These are phyloP conservation scores for Albugo candida DNA, from an alignment of 352 stramenopile genomes.

Conservation along the genomic window DNA sequence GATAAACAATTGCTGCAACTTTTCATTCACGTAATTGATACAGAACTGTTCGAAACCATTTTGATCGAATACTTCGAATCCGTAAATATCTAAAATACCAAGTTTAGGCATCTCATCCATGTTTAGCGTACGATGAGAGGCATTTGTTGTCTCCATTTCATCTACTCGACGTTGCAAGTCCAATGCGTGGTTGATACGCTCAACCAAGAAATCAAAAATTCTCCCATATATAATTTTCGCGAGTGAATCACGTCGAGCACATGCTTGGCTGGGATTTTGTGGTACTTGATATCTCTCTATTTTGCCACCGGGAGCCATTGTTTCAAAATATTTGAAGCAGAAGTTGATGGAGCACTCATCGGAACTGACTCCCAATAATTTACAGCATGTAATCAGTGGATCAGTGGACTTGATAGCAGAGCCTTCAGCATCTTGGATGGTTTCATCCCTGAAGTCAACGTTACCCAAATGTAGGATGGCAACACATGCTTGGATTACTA, in stretches of 20 bases:
- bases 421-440: slow-evolving; percentile 53
- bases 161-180: slow-evolving; percentile 71
- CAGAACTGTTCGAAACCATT: slow-evolving; percentile 92
- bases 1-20: slow-evolving; percentile 86
- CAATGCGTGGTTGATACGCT: slow-evolving; percentile 71
- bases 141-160: slow-evolving; percentile 12
- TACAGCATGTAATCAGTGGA: slow-evolving; percentile 40
- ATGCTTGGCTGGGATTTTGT: slow-evolving; percentile 72
- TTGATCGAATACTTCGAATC: slow-evolving; percentile 90
- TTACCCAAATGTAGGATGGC: slow-evolving; percentile 69
- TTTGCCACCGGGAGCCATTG: slow-evolving; percentile 64
- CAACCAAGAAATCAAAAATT: slow-evolving; percentile 94
- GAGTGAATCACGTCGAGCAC: slow-evolving; percentile 87
- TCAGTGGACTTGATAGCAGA: slow-evolving; percentile 24
- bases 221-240: slow-evolving; percentile 92
- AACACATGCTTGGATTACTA: slow-evolving; percentile 70
- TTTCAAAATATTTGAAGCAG: slow-evolving; percentile 72
- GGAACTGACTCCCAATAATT: slow-evolving; percentile 44
- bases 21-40: slow-evolving; percentile 92
- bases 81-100: slow-evolving; percentile 92
- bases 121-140: slow-evolving; percentile 47
- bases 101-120: slow-evolving; percentile 66
- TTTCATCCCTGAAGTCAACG: slow-evolving; percentile 34
- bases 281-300: slow-evolving; percentile 76
- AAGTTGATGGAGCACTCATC: slow-evolving; percentile 43